phyloP scores from a whole-genome alignment of 768 basidiomycete genomes.

The Pholiota molesta region DNA sequence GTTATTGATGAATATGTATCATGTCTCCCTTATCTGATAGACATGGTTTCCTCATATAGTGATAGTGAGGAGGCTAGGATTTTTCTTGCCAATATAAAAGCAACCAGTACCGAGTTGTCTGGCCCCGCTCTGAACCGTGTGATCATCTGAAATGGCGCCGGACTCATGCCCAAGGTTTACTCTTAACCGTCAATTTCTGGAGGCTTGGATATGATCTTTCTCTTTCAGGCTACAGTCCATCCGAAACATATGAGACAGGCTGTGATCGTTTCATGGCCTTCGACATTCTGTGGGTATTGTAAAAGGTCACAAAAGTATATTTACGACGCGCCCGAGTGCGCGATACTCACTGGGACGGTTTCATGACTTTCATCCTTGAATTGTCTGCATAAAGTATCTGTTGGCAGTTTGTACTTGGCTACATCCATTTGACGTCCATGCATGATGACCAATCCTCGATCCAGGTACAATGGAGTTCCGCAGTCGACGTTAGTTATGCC shows the following conservation, averaged over 20 bases:
- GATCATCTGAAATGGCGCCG: no score
- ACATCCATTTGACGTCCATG: no score
- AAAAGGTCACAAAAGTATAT: not conserved
- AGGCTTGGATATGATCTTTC: not conserved
- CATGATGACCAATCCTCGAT: no score
- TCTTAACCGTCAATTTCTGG: no score
- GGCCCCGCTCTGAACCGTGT: no score
- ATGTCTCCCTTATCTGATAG: no score
- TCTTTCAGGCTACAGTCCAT: not conserved
- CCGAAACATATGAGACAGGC: not conserved
- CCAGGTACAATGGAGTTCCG: no score
- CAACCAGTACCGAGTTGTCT: not conserved
- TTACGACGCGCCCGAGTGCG: not conserved
- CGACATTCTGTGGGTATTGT: not conserved
- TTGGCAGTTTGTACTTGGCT: not conserved
- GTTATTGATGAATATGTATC: no score
- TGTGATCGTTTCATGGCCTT: not conserved
- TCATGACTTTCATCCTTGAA: not conserved
- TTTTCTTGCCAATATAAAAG: not conserved
- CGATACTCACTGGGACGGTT: no score
- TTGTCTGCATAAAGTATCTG: not conserved
- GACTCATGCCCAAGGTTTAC: no score
- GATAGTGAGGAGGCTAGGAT: not conserved
- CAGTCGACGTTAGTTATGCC: no score
- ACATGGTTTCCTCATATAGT: not conserved